Percentiles rank a stretch among this genome's conserved stretches.
These are phyloP conservation scores for Aspergillus sp. DNA, from an alignment of 2,329 filamentous ascomycete genomes.

Conservation along the genomic window DNA sequence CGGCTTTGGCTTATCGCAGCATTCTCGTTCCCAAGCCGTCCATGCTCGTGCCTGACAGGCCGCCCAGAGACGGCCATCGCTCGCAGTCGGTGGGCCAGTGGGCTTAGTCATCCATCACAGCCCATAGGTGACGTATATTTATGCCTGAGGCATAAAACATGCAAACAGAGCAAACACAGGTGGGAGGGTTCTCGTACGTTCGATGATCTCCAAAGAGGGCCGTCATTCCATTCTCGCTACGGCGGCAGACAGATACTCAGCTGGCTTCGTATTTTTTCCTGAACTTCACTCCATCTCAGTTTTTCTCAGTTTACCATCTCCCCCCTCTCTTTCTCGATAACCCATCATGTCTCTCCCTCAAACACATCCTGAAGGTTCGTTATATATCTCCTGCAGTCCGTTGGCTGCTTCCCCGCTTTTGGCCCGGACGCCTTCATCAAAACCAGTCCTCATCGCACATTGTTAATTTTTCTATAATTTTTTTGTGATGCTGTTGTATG, in stretches of 20 bases:
- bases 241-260: conserved; percentile 1
- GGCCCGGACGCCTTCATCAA: conserved; percentile 5
- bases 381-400: conserved; percentile 6
- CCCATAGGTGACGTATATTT: conserved; percentile 6
- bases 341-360: conserved; percentile 22
- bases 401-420: conserved; percentile 22
- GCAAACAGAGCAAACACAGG: conserved; percentile 29
- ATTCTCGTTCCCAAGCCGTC: background rate
- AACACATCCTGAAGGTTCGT: conserved; percentile 42
- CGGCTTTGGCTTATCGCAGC: background rate
- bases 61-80: background rate
- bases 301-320: conserved; percentile 3
- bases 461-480: background rate
- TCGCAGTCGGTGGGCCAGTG: background rate
- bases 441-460: conserved; percentile 2
- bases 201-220: conserved; percentile 12
- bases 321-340: background rate
- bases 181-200: conserved; percentile 7
- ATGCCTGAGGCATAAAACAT: conserved; percentile 14
- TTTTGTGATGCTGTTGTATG: conserved; percentile 1
- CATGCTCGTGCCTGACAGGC: conserved; percentile 4
- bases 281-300: background rate
- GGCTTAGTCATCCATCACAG: conserved; percentile 3
- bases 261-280: conserved; percentile 6
- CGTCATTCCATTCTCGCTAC: too few relatives aligned